These are phyloP conservation scores for Trametes meyenii DNA, from an alignment of 768 basidiomycete species.

Conservation along the genomic window DNA sequence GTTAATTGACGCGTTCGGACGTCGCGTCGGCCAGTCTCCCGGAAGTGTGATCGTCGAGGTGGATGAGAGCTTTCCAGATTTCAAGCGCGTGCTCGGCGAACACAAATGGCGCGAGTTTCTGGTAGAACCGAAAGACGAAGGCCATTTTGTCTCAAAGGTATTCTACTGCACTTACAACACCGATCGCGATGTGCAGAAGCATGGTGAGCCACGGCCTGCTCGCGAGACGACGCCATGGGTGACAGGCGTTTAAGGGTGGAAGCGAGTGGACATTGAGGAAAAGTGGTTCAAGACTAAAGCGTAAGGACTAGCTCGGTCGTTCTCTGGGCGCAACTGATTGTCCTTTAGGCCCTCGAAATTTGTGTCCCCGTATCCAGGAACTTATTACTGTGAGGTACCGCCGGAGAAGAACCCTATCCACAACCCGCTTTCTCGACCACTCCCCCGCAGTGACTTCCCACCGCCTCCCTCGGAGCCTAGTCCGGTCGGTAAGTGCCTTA, in stretches of 20 bases:
- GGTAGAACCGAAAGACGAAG: slow-evolving; percentile 34
- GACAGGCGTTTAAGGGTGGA: slow-evolving; percentile 44
- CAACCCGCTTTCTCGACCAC: slow-evolving; percentile 44
- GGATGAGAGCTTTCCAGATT: slow-evolving; percentile 33
- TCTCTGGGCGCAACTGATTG: not conserved
- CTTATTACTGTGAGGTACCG: slow-evolving; percentile 43
- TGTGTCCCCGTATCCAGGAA: slow-evolving; percentile 44
- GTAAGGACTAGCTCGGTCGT: not conserved
- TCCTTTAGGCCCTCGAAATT: slow-evolving; percentile 28
- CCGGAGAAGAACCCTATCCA: slow-evolving; percentile 40
- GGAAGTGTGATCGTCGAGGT: slow-evolving; percentile 51
- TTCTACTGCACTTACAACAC: slow-evolving; percentile 45
- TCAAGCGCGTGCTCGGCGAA: slow-evolving; percentile 43
- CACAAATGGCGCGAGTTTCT: slow-evolving; percentile 49
- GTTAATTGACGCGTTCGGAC: not conserved
- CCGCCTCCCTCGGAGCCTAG: slow-evolving; percentile 33
- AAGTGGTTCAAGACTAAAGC: slow-evolving; percentile 40
- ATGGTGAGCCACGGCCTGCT: slow-evolving; percentile 38
- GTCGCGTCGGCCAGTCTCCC: slow-evolving; percentile 37
- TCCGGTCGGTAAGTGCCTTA: slow-evolving; percentile 36
- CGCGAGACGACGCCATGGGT: no score
- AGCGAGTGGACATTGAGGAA: slow-evolving; percentile 47
- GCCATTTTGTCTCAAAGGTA: slow-evolving; percentile 35
- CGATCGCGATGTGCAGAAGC: slow-evolving; percentile 47
- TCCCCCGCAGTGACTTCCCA: slow-evolving; percentile 39